Evolutionary conservation across 2,329 filamentous ascomycete genomes (phyloP), one percentile per base, ranked within the genome.

Genomic region (Fusarium buharicum): DNA sequence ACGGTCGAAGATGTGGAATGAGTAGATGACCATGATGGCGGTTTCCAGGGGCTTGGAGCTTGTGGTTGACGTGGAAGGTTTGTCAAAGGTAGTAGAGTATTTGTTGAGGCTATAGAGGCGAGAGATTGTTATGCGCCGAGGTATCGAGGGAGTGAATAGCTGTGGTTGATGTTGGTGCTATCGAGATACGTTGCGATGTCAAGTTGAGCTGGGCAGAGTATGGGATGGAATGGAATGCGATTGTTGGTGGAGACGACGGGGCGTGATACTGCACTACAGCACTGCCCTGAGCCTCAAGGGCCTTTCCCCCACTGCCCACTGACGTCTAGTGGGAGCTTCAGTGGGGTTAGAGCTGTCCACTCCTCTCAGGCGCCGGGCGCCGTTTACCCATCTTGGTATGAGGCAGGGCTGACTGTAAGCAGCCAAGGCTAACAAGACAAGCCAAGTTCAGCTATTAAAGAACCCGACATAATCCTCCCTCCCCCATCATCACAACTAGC

Each of bases 1-100:
- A 67, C 95, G 90, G 80, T 99, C 95, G 76, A 99, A 99, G 75
- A 99, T 97, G 83, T 97, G 97, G 80, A 99, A 97, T 58, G 93
- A 93, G 80, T 96, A 98, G 77, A 98, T 91, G 59, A 90, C 89
- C 95, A 99, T 98, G 74, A 70, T 81, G 76, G 67, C 37, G 57
- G 38, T 31, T 48, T 38, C 41, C 53, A 55, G 45, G 59, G 47
- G 20, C 37, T 54, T n/a, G n/a, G 36, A 34, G 53, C 14, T 31
- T 16, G 11, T 22, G n/a, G 43, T 41, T 18, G 24, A 51, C 24
- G 45, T 43, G 22, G 20, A 51, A 41, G 18, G 30, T 12, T 11
- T 16, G 11, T n/a, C 12, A 33, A 17, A 30, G 20, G 40, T 4
- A 36, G 30, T n/a, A n/a, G 30, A 33, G 22, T 20, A 6, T 11